Percentiles rank a stretch among this genome's conserved stretches.
These are phyloP conservation scores for Trichosporon sp. DNA, from an alignment of 1,284 basidiomycete species.

Conservation along the genomic window DNA sequence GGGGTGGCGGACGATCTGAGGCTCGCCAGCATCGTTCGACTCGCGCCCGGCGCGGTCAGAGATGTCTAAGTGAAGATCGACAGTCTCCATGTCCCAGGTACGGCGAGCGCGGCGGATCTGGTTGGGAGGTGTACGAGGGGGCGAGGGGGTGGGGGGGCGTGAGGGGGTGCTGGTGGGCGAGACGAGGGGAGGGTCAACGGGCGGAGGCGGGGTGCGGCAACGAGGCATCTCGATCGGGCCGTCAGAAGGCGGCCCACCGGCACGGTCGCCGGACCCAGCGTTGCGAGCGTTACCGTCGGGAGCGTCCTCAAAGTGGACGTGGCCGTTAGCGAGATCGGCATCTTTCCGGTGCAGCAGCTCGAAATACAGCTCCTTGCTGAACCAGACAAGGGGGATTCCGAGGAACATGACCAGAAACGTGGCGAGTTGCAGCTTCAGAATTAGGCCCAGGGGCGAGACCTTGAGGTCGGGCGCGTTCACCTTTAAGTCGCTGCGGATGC, in stretches of 20 bases:
- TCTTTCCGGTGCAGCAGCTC: neutral
- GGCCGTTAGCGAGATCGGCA: neutral
- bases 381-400: neutral
- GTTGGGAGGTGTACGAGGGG: neutral
- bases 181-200: neutral
- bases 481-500: neutral
- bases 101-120: neutral
- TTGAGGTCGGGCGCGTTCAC: neutral
- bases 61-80: neutral
- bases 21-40: neutral
- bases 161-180: neutral
- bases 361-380: neutral
- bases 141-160: neutral
- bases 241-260: too few species aligned
- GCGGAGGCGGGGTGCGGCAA: neutral
- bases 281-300: too few species aligned
- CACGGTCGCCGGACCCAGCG: too few species aligned
- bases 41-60: neutral
- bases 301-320: neutral
- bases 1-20: neutral
- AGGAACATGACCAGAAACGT: neutral
- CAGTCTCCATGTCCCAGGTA: neutral
- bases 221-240: neutral
- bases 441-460: neutral
- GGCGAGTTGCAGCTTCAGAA: neutral